phyloP scores from a whole-genome alignment of 441 rosid genomes.

The Aleurites moluccanus region DNA sequence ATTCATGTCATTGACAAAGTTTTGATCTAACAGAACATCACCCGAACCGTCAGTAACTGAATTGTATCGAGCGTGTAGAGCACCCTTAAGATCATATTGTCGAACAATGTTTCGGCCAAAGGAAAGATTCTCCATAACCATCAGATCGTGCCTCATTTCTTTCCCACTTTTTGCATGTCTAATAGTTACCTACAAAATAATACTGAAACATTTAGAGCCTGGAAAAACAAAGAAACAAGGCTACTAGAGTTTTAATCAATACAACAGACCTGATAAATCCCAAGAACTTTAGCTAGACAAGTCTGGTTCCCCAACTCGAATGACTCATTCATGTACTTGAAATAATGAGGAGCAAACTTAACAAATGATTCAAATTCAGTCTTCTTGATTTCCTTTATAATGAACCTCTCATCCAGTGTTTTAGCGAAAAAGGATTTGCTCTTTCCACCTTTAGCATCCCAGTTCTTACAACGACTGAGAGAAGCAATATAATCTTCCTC shows the following conservation, averaged over 20 bases:
- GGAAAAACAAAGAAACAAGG: neutral
- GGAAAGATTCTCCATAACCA: conserved; percentile 98
- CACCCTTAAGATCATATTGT: conserved; percentile 95
- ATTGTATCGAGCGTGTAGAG: conserved; percentile 71
- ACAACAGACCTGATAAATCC: conserved; percentile 81
- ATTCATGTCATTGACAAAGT: conserved; percentile 92
- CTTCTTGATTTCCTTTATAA: conserved; percentile 93
- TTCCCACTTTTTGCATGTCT: conserved; percentile 79
- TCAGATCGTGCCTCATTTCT: conserved; percentile 77
- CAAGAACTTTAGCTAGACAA: conserved; percentile 95
- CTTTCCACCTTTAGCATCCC: conserved; percentile 99
- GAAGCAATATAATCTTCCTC: conserved; percentile 88
- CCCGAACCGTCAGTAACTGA: conserved; percentile 54
- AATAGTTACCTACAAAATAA: conserved; percentile 61
- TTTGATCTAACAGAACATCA: conserved; percentile 91
- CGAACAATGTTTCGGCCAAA: conserved; percentile 74
- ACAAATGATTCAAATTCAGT: conserved; percentile 90
- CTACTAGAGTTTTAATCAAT: neutral
- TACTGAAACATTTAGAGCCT: conserved; percentile 16
- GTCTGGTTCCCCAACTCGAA: conserved; percentile 81
- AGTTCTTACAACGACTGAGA: conserved; percentile 77
- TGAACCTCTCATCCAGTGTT: conserved; percentile 85
- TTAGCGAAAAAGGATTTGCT: conserved; percentile 87
- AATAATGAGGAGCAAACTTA: conserved; percentile 76
- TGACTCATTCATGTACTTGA: conserved; percentile 80